phyloP scores from a whole-genome alignment of 257 asterid genomes.

The Scutellaria baicalensis region DNA sequence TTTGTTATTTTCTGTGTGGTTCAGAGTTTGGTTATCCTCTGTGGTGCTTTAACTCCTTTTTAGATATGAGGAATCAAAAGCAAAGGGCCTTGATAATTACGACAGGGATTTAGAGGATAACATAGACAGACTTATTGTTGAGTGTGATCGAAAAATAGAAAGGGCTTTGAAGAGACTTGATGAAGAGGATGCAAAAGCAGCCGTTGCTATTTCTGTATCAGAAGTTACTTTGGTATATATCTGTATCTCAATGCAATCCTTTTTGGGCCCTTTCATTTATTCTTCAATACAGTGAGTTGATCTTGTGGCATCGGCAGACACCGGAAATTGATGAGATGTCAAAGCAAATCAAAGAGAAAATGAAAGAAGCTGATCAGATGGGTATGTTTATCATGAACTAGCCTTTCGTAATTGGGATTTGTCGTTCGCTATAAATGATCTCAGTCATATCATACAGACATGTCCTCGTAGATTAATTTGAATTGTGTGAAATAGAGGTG shows the following conservation, averaged over 20 bases:
- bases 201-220: conserved; percentile 87
- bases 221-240: conserved; percentile 75
- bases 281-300: background rate
- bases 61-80: conserved; percentile 79
- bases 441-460: background rate
- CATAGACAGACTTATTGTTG: conserved; percentile 90
- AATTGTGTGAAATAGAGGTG: background rate
- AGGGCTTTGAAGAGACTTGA: conserved; percentile 91
- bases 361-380: conserved; percentile 68
- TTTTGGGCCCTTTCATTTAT: background rate
- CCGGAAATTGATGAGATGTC: conserved; percentile 78
- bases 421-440: background rate
- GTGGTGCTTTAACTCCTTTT: conserved; percentile 41
- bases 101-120: conserved; percentile 93
- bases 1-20: background rate
- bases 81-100: conserved; percentile 76
- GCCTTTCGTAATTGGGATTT: background rate
- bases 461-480: background rate
- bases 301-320: conserved; percentile 41
- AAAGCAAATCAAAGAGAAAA: conserved; percentile 73
- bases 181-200: conserved; percentile 98
- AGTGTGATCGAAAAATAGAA: conserved; percentile 84
- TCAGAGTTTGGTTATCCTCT: background rate
- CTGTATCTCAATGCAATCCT: background rate
- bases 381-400: conserved; percentile 36